Percentiles rank a stretch among this genome's conserved stretches.
Evolutionary conservation across 2,329 filamentous ascomycete genomes (phyloP).

Genomic region (Dothideomycetes sp.): DNA sequence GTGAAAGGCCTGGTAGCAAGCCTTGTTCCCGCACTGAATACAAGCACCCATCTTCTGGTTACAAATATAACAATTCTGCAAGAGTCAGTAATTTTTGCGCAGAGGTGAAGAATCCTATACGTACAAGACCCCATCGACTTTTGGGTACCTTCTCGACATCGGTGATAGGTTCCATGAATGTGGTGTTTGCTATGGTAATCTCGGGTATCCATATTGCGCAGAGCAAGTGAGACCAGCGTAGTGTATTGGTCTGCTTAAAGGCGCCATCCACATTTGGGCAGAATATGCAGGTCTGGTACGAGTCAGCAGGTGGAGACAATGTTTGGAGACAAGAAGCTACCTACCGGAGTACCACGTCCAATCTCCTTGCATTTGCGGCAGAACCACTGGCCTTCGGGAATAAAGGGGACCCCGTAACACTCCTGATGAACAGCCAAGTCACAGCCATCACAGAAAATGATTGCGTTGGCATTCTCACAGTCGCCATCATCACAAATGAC

Average conservation of each 20-base stretch:
- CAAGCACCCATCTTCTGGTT: slow-evolving; percentile 96
- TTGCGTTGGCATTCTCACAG: slow-evolving; percentile 97
- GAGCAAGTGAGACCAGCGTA: slow-evolving; percentile 92
- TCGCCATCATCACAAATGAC: slow-evolving; percentile 98
- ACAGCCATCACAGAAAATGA: slow-evolving; percentile 97
- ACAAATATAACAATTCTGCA: slow-evolving; percentile 78
- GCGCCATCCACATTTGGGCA: slow-evolving; percentile 95
- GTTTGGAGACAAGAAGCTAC: slow-evolving; percentile 19
- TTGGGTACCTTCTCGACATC: slow-evolving; percentile 97
- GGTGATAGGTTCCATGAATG: slow-evolving; percentile 96
- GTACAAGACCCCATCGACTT: slow-evolving; percentile 72
- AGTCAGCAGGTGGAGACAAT: slow-evolving; percentile 1
- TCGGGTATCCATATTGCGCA: slow-evolving; percentile 99
- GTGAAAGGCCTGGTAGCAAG: slow-evolving; percentile 93
- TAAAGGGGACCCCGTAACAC: slow-evolving; percentile 97
- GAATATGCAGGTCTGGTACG: slow-evolving; percentile 75
- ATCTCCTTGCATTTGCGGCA: slow-evolving; percentile 95
- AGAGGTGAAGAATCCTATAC: slow-evolving; percentile 9
- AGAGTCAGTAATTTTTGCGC: not conserved
- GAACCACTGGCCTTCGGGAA: slow-evolving; percentile 96
- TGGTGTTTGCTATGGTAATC: slow-evolving; percentile 87
- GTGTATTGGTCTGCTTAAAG: slow-evolving; percentile 94
- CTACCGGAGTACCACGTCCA: slow-evolving; percentile 75
- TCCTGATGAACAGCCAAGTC: slow-evolving; percentile 97
- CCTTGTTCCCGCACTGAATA: slow-evolving; percentile 96